A percentile compares a stretch with the other conserved stretches of the same genome.
These are phyloP conservation scores for Penicillium macrosclerotiorum DNA, from an alignment of 495 filamentous ascomycete species.

Conservation along the genomic window DNA sequence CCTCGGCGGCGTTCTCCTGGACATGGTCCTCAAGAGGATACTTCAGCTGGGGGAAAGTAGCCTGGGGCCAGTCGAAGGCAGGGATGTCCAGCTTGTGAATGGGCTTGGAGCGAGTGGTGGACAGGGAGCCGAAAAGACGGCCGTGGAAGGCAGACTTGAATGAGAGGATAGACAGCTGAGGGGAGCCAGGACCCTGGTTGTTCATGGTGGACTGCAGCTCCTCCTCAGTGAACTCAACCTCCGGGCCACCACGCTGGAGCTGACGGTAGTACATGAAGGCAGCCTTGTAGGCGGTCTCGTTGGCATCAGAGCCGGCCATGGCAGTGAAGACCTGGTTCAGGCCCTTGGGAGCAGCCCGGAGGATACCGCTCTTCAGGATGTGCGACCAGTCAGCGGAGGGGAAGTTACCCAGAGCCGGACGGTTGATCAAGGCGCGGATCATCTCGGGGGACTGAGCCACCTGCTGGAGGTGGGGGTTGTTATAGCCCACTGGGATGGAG, in stretches of 20 bases:
- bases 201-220: slow-evolving; percentile 79
- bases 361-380: slow-evolving; percentile 81
- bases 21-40: slow-evolving; percentile 86
- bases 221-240: slow-evolving; percentile 80
- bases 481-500: slow-evolving; percentile 96
- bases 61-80: slow-evolving; percentile 97
- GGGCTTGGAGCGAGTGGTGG: slow-evolving; percentile 91
- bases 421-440: slow-evolving; percentile 82
- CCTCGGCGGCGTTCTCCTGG: slow-evolving; percentile 78
- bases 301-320: slow-evolving; percentile 93
- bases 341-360: slow-evolving; percentile 86
- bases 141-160: slow-evolving; percentile 96
- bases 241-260: slow-evolving; percentile 76
- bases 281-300: slow-evolving; percentile 98
- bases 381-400: slow-evolving; percentile 85
- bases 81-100: slow-evolving; percentile 99
- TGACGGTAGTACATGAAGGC: slow-evolving; percentile 97
- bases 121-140: slow-evolving; percentile 87
- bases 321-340: slow-evolving; percentile 96
- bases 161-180: slow-evolving; percentile 83
- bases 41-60: slow-evolving; percentile 83
- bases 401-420: slow-evolving; percentile 95
- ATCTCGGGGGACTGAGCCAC: slow-evolving; percentile 75
- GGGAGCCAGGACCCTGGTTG: slow-evolving; percentile 80
- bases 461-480: slow-evolving; percentile 77